These are phyloP conservation scores for Raphanus hybrid DNA, from an alignment of 441 rosid species.

Conservation along the genomic window DNA sequence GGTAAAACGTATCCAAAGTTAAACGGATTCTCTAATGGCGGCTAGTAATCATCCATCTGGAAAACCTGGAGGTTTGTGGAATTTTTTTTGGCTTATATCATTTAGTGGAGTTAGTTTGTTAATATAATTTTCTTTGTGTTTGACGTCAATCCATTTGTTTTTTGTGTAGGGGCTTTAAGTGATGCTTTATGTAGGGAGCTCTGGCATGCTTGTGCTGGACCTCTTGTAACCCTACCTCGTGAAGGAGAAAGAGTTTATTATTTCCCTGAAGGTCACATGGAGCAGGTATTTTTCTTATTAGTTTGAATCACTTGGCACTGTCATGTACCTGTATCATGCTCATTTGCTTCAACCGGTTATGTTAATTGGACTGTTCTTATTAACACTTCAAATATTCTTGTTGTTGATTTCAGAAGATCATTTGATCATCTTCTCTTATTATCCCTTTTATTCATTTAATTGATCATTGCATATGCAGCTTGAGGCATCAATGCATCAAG, in stretches of 20 bases:
- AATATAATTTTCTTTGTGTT: conserved; percentile 14
- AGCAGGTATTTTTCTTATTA: conserved; percentile 64
- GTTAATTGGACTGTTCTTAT: conserved; percentile 12
- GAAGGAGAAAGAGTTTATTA: conserved; percentile 98
- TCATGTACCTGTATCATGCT: neutral
- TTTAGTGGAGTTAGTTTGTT: neutral
- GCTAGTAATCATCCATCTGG: conserved; percentile 55
- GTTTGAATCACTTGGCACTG: conserved; percentile 22
- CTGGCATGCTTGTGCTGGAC: conserved; percentile 99
- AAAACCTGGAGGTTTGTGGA: conserved; percentile 60
- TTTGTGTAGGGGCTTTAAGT: conserved; percentile 52
- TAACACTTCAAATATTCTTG: neutral
- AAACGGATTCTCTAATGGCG: conserved; percentile 37
- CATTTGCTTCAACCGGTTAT: conserved; percentile 11
- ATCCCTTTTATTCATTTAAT: conserved; percentile 17
- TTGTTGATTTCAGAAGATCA: conserved; percentile 3
- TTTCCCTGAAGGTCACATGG: conserved; percentile 99
- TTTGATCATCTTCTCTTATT: conserved; percentile 5
- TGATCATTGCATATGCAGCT: conserved; percentile 54
- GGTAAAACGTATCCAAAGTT: conserved; percentile 14
- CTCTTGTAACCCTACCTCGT: conserved; percentile 89
- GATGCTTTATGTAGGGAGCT: conserved; percentile 85
- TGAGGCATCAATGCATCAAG: conserved; percentile 97
- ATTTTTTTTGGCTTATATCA: neutral
- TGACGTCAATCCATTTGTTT: conserved; percentile 19